Base-by-base conservation (phyloP, 169 alveolate species). In the Plasmodium gaboni region DNA sequence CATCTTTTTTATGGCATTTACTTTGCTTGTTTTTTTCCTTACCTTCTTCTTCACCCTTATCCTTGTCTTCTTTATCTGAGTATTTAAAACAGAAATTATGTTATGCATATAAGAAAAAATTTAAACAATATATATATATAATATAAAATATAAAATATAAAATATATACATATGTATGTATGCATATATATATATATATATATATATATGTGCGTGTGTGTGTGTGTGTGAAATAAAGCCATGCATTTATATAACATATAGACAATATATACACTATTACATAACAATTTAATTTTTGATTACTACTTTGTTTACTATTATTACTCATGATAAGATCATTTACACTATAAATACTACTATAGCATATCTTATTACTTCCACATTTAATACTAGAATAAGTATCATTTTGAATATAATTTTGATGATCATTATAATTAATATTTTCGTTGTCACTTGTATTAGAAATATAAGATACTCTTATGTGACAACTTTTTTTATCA, bases 291-390 rank as follows among this genome's bases (percentile, higher is more conserved):
- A 5, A 38, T 38, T 38, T 42, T 10, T 13, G 38, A 69, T 12
- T 69, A 44, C 63, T 42, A 44, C 78, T 69, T 1, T 42, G n/a
- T 9, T 10, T 38, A 26, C 42, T 44, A 69, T 15, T 44, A 10
- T n/a, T 69, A 42, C 48, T 44, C 6, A n/a, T 69, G 13, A 38
- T 38, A 0, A 57, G 10, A 17, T 13, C 26, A 19, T 19, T 69
- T 13, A 4, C 22, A 44, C 28, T 48, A 17, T 42, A 42, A 9
- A 57, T 44, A 44, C n/a, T 24, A 19, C n/a, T 48, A 42, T 28
- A 10, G 13, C 28, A n/a, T 12, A 26, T n/a, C 74, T 10, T 74
- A n/a, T 46, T 60, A 19, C 61, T 61, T 13, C 74, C 22, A 55
- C 26, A 51, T 65, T 26, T 13, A 1, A 57, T 72, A 8, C 53